A percentile compares a stretch with the other conserved stretches of the same genome.
These are phyloP conservation scores for Ceratorhiza oryzae-sativae DNA, from an alignment of 1,284 basidiomycete species.

Conservation along the genomic window DNA sequence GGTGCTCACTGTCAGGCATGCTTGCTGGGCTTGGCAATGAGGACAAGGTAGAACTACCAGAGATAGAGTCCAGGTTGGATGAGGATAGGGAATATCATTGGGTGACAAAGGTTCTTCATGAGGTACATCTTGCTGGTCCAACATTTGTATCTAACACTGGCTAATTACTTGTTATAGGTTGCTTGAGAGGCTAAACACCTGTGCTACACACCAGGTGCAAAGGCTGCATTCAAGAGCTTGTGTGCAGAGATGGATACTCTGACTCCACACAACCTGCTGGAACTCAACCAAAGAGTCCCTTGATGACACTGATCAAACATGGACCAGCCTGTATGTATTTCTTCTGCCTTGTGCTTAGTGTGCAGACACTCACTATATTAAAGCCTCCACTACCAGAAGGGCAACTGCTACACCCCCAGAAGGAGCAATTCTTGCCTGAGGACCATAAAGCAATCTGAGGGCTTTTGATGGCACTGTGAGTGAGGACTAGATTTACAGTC, in stretches of 20 bases:
- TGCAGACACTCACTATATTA: neutral
- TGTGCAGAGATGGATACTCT: neutral
- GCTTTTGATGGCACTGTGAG: neutral
- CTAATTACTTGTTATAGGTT: neutral
- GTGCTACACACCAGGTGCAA: neutral
- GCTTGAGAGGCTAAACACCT: neutral
- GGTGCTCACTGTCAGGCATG: neutral
- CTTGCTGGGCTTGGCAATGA: neutral
- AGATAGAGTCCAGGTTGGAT: too few species aligned
- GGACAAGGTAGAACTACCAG: neutral
- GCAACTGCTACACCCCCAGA: neutral
- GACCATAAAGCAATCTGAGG: neutral
- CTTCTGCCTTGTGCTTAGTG: neutral
- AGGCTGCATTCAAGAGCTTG: too few species aligned
- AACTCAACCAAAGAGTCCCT: too few species aligned
- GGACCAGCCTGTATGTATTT: neutral
- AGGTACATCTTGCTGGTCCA: neutral
- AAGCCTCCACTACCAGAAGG: neutral
- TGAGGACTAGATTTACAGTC: too few species aligned
- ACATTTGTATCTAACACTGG: too few species aligned
- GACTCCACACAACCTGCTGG: neutral
- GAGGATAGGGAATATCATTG: neutral
- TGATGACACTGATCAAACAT: neutral
- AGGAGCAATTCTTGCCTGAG: neutral
- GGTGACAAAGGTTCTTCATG: neutral